Evolutionary conservation across 163 green algal genomes (phyloP).

Genomic region (Scenedesmus sp.): DNA sequence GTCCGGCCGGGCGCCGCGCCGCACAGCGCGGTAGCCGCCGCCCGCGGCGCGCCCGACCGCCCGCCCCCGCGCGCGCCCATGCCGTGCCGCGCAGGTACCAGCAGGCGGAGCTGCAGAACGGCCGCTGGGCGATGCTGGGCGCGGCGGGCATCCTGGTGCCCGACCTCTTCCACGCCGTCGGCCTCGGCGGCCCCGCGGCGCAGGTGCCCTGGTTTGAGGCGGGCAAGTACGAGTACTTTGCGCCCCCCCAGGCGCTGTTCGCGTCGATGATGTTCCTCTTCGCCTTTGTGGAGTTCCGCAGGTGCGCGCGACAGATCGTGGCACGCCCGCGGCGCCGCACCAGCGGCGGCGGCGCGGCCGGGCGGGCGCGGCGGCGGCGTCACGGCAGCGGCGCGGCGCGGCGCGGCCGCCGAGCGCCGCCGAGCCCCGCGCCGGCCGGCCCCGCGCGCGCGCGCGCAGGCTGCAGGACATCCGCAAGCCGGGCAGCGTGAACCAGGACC

Average conservation of each 20-base stretch:
- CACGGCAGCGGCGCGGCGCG: too few relatives aligned
- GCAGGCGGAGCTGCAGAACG: conserved; percentile 88
- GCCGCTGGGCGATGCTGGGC: conserved; percentile 92
- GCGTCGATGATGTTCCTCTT: conserved; percentile 86
- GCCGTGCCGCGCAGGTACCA: conserved; percentile 54
- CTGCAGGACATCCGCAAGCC: conserved; percentile 78
- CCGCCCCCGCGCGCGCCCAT: background rate
- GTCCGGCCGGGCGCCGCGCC: background rate
- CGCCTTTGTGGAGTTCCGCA: conserved; percentile 86
- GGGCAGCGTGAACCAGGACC: conserved; percentile 82
- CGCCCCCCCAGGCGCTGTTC: conserved; percentile 71
- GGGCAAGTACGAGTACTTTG: conserved; percentile 73
- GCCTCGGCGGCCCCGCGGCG: conserved; percentile 65
- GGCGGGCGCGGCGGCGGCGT: too few relatives aligned
- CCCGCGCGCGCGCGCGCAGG: too few relatives aligned
- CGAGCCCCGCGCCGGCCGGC: too few relatives aligned
- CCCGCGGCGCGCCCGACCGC: background rate
- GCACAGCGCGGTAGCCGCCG: background rate
- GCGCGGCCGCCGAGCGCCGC: too few relatives aligned
- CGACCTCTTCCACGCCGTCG: conserved; percentile 72
- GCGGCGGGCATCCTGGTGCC: conserved; percentile 77
- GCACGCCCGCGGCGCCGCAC: too few relatives aligned
- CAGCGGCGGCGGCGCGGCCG: too few relatives aligned
- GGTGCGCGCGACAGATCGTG: too few relatives aligned
- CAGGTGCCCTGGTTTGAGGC: conserved; percentile 67